Percentiles rank a stretch among this genome's conserved stretches.
These are phyloP conservation scores for Mallotus repandus DNA, from an alignment of 441 rosid genomes.

Conservation along the genomic window DNA sequence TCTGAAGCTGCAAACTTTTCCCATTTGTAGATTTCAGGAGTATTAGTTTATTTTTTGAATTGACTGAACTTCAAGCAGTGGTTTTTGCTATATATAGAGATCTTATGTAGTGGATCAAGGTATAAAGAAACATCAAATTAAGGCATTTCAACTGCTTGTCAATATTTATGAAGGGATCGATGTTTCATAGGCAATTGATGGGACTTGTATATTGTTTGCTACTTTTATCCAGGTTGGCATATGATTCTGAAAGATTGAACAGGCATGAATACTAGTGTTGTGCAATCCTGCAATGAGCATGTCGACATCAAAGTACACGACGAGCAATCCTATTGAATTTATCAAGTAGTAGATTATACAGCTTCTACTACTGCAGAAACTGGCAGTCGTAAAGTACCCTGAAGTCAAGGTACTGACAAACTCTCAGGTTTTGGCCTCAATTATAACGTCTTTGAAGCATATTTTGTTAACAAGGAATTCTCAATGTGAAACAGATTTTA, in stretches of 20 bases:
- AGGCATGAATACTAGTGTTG: too few species aligned
- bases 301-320: too few species aligned
- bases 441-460: background rate
- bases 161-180: constrained; percentile 11
- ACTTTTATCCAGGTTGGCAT: too few species aligned
- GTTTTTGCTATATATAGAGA: background rate
- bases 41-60: background rate
- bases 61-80: background rate
- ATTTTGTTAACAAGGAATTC: background rate
- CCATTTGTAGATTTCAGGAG: constrained; percentile 10
- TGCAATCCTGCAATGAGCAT: too few species aligned
- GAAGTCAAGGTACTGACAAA: background rate
- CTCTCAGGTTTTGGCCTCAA: background rate
- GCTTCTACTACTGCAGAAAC: background rate
- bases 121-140: too few species aligned
- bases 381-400: background rate
- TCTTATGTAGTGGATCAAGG: too few species aligned
- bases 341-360: too few species aligned
- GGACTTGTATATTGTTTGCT: background rate
- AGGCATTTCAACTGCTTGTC: background rate
- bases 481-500: too few species aligned
- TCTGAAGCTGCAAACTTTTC: background rate
- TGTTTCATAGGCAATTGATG: constrained; percentile 2
- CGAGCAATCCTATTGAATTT: background rate
- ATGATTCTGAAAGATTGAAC: background rate